These are phyloP conservation scores for Fistulinella prunicolor DNA, from an alignment of 768 basidiomycete genomes.

Conservation along the genomic window DNA sequence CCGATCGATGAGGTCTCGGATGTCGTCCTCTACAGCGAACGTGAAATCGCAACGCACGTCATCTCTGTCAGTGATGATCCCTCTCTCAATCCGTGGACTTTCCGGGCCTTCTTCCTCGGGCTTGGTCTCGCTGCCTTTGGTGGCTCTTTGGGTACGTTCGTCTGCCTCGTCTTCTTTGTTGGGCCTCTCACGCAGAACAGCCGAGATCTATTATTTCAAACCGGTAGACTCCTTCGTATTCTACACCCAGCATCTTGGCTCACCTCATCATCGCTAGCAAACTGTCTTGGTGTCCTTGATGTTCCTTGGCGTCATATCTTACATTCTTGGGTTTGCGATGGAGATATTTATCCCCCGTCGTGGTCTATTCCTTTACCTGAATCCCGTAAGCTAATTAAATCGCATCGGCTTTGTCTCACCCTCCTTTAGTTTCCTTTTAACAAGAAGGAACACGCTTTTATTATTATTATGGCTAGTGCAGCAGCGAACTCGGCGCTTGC, in stretches of 20 bases:
- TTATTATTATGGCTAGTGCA: slow-evolving; percentile 55
- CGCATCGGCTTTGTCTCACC: not conserved
- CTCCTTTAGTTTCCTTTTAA: slow-evolving; percentile 48
- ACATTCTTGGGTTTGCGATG: slow-evolving; percentile 46
- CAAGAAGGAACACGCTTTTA: slow-evolving; percentile 58
- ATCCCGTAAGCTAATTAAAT: slow-evolving; percentile 36
- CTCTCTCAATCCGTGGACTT: slow-evolving; percentile 30
- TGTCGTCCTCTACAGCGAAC: slow-evolving; percentile 37
- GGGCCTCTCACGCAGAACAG: slow-evolving; percentile 21
- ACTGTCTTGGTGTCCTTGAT: slow-evolving; percentile 51
- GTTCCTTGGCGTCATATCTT: slow-evolving; percentile 54
- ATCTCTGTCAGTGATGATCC: slow-evolving; percentile 14
- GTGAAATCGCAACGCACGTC: slow-evolving; percentile 46
- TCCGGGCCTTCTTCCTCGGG: slow-evolving; percentile 53
- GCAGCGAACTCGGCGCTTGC: slow-evolving; percentile 54
- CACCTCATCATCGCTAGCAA: slow-evolving; percentile 36
- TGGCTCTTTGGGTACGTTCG: slow-evolving; percentile 45
- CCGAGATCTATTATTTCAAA: slow-evolving; percentile 63
- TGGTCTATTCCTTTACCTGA: slow-evolving; percentile 33
- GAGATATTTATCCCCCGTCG: slow-evolving; percentile 44
- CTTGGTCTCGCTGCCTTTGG: slow-evolving; percentile 52
- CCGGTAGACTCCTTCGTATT: slow-evolving; percentile 33
- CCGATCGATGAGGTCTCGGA: slow-evolving; percentile 9
- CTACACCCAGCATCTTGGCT: not conserved
- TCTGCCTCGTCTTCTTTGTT: slow-evolving; percentile 1